Conservation (phyloP, 306 rosid species). For the Begonia peltatifolia region DNA sequence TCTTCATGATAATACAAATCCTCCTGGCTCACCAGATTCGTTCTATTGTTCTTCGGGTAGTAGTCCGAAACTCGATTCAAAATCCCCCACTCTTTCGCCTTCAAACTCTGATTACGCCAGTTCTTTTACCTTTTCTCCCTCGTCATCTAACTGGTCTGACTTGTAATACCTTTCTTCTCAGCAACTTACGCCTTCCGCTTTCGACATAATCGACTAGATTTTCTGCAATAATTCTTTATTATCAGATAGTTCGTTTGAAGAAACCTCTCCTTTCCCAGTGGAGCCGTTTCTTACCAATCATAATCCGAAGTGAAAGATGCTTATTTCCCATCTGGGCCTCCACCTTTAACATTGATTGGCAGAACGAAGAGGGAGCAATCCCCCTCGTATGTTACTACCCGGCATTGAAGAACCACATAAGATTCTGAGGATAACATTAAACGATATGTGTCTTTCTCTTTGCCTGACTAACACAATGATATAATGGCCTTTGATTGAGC, state of each 20-base stretch:
- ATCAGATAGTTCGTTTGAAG: conserved; percentile 28
- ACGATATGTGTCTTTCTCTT: conserved; percentile 47
- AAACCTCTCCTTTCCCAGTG: conserved; percentile 22
- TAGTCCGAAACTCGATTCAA: conserved; percentile 38
- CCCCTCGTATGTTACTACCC: conserved; percentile 59
- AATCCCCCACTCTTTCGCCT: conserved; percentile 70
- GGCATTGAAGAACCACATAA: conserved; percentile 36
- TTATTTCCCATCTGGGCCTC: conserved; percentile 11
- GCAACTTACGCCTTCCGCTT: conserved; percentile 70
- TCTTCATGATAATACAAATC: conserved; percentile 23
- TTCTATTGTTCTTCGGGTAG: conserved; percentile 33
- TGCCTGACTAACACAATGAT: conserved; percentile 36
- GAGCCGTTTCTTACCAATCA: conserved; percentile 23
- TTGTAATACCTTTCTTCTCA: conserved; percentile 48
- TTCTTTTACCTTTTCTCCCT: conserved; percentile 68
- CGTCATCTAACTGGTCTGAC: conserved; percentile 85
- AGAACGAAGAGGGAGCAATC: conserved; percentile 84
- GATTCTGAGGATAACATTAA: conserved; percentile 25
- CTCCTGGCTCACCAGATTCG: conserved; percentile 35
- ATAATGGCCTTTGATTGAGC: conserved; percentile 7
- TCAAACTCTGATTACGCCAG: conserved; percentile 66
- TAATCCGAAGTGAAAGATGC: conserved; percentile 13
- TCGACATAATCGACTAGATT: conserved; percentile 40
- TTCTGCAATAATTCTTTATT: conserved; percentile 27
- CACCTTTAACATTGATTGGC: conserved; percentile 58